phyloP scores from a whole-genome alignment of 1,139 yeast species.

The Candida sojae region DNA sequence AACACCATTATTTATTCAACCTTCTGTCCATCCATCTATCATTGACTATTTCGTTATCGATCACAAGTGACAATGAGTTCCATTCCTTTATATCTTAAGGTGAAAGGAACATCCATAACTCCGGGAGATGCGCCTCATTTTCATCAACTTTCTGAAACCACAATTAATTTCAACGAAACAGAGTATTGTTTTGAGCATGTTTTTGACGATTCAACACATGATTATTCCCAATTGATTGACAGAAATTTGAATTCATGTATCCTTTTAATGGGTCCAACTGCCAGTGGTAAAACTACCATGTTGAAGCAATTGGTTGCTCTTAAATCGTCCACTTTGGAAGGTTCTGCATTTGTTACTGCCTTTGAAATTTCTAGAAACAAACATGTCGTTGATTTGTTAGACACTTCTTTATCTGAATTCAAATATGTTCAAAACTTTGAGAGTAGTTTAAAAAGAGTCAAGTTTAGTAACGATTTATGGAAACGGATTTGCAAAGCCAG shows the following conservation, averaged over 20 bases:
- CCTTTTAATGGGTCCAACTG: slow-evolving; percentile 36
- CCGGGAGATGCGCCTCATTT: slow-evolving; percentile 7
- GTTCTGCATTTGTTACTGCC: slow-evolving; percentile 23
- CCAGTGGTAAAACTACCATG: slow-evolving; percentile 36
- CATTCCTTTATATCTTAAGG: slow-evolving; percentile 27
- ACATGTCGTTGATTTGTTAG: slow-evolving; percentile 27
- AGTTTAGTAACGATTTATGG: slow-evolving; percentile 10
- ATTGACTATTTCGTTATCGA: too few relatives aligned
- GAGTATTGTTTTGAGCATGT: slow-evolving; percentile 24
- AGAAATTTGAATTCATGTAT: slow-evolving; percentile 17
- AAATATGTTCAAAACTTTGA: slow-evolving; percentile 17
- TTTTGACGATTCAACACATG: slow-evolving; percentile 12
- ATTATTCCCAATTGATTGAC: slow-evolving; percentile 17
- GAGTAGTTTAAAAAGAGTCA: slow-evolving; percentile 16
- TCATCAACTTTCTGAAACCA: slow-evolving; percentile 13
- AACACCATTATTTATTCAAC: too few relatives aligned
- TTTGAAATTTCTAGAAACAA: slow-evolving; percentile 32
- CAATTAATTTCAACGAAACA: slow-evolving; percentile 22
- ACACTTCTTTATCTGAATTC: slow-evolving; percentile 4
- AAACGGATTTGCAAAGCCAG: slow-evolving; percentile 22
- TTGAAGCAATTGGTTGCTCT: slow-evolving; percentile 18
- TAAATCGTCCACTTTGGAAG: slow-evolving; percentile 11
- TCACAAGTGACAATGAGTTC: slow-evolving; percentile 9
- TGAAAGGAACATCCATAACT: slow-evolving; percentile 17
- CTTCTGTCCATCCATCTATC: not conserved